Base-by-base conservation (phyloP, 2,329 filamentous ascomycete genomes). In the Alternaria metachromatica region DNA sequence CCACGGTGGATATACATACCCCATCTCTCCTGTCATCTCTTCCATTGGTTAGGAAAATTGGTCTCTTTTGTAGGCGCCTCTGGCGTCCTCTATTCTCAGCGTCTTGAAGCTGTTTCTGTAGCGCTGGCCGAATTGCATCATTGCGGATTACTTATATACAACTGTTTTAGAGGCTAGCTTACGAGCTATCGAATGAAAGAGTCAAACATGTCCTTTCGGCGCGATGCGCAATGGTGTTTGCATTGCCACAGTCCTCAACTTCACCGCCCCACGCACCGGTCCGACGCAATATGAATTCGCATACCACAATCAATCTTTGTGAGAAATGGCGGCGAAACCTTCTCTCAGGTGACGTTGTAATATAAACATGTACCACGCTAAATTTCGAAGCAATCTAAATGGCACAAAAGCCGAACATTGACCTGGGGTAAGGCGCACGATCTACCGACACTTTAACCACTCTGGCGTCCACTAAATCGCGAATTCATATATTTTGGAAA, bases 1-100 rank as follows among this genome's bases (percentile, higher is more conserved):
- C 25, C 60, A 63, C 43, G 65, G 60, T 67, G 62, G 67, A 64
- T 59, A 57, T 61, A 50, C 65, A 65, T 58, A 63, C 46, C 54
- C 57, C 21, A 59, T 51, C 55, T 60, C 61, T 60, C 54, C 49
- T 49, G 13, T 55, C 30, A 61, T 55, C 37, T 46, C 23, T 55
- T 65, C 26, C 46, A 23, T 56, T 65, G 53, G 46, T 33, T 53
- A 54, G 50, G 56, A 63, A 60, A 61, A 61, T 33, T 21, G 30
- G 62, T 57, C 51, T 37, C 20, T 41, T 48, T 62, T 51, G 23
- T 41, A 28, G 54, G 54, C 53, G 58, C 62, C 55, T 21, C 44
- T 20, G 63, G 63, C 55, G 63, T 49, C 44, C 59, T 60, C 25
- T 20, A n/a, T 59, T 65, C 60, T 59, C 60, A 65, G 55, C 58